Percentiles rank a stretch among this genome's conserved stretches.
These are phyloP conservation scores for Fusarium ambrosium DNA, from an alignment of 2,329 filamentous ascomycete species.

Conservation along the genomic window DNA sequence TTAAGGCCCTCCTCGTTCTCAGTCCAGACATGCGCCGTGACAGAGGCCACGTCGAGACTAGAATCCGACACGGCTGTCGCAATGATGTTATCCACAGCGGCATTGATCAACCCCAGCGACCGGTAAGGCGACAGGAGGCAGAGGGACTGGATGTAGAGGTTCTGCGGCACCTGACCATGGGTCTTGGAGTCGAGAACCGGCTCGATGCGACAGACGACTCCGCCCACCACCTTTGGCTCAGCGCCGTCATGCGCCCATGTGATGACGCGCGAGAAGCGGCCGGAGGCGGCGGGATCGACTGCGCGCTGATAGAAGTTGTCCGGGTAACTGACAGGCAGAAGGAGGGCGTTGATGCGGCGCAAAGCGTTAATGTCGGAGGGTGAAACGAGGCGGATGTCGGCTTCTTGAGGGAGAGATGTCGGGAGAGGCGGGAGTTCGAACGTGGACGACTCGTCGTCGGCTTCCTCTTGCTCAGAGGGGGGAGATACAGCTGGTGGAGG, in stretches of 20 bases:
- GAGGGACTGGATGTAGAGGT: slow-evolving; percentile 75
- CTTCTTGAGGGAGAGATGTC: slow-evolving; percentile 60
- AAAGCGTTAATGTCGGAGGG: slow-evolving; percentile 68
- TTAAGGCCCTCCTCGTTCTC: slow-evolving; percentile 72
- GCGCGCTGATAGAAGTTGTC: slow-evolving; percentile 73
- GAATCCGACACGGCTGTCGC: slow-evolving; percentile 53
- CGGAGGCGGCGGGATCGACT: slow-evolving; percentile 62
- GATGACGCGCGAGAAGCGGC: slow-evolving; percentile 71
- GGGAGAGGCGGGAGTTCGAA: slow-evolving; percentile 49
- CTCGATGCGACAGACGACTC: slow-evolving; percentile 73
- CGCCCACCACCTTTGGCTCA: slow-evolving; percentile 68
- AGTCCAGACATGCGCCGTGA: slow-evolving; percentile 78
- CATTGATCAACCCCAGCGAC: slow-evolving; percentile 69
- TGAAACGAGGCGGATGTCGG: slow-evolving; percentile 65
- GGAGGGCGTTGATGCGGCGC: slow-evolving; percentile 74
- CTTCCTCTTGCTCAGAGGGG: slow-evolving; percentile 18
- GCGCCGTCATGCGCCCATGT: slow-evolving; percentile 64
- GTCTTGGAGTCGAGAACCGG: slow-evolving; percentile 42
- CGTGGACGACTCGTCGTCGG: slow-evolving; percentile 17
- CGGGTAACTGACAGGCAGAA: slow-evolving; percentile 74
- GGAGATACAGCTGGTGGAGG: slow-evolving; percentile 47
- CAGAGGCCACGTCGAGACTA: slow-evolving; percentile 55
- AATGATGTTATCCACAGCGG: slow-evolving; percentile 67
- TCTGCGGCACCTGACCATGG: slow-evolving; percentile 51
- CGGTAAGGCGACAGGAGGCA: slow-evolving; percentile 74